Evolutionary conservation across 2,329 filamentous ascomycete genomes (phyloP), one percentile per base, ranked within the genome.

Genomic region (Nothophoma quercina): DNA sequence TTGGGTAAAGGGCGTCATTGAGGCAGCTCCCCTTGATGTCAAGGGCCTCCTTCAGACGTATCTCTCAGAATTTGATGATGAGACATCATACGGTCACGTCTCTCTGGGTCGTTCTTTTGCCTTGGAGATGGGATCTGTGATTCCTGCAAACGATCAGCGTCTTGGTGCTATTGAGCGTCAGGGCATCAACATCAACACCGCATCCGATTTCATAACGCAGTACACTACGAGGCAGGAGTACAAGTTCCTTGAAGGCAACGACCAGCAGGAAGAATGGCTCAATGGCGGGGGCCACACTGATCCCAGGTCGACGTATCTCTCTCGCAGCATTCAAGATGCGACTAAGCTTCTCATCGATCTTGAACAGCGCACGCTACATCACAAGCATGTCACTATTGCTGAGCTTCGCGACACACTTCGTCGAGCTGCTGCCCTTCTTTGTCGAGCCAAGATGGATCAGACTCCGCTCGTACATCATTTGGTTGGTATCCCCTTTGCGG

Each of bases 211-310:
- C 65, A 86, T 99, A 69, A 92, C 95, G 1, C 93, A 99, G 69
- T 99, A 99, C 72, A 98, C 93, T 3, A 96, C 92, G 21, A 89
- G 95, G 29, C 96, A 99, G 71, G 93, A 96, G 69, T 99, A 99
- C 73, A 87, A 93, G 50, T 93, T 93, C 68, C 86, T 91, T 9
- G 91, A 96, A 70, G 84, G 86, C 29, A 85, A 88, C 1, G 87
- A 89, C 52, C 85, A 87, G 55, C 86, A 88, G 53, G 80, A 83
- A 53, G 71, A 74, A 38, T 84, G 88, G 78, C 76, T 88, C 79
- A 63, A 86, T 83, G 68, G 85, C 80, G 38, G 67, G 9, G 60
- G 63, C 7, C n/a, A 52, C 13, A 45, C 57, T 5, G 56, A 38
- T 5, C 53, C 63, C 6, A 51, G 46, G 42, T 48, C 54, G 15